Base-by-base conservation (phyloP, 2,329 filamentous ascomycete species). In the Penicillium sp. region DNA sequence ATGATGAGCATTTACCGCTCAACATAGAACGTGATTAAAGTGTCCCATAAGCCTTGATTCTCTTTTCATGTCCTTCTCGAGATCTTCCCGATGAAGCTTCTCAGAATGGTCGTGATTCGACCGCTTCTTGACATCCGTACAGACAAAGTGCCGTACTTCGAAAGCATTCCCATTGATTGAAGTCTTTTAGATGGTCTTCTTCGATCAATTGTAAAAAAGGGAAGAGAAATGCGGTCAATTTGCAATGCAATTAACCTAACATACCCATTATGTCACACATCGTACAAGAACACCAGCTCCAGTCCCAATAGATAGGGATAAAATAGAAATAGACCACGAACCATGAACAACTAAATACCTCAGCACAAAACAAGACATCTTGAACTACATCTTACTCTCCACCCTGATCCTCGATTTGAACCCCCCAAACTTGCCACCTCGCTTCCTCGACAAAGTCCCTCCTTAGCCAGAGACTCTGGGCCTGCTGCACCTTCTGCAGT, bases 351-450 rank as follows among this genome's bases (percentile, higher is more conserved):
- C 5, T 12, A 26, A 42, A 15, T 13, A 42, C 24, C 41, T 6
- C 10, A 26, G 34, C 9, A 12, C 12, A 26, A 9, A 15, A 42
- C 13, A 28, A 5, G 16, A 26, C 24, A 24, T 9, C 38, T 15
- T n/a, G 13, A 21, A n/a, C 12, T 12, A 24, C 41, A 26, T 10
- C 23, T n/a, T 42, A 28, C 42, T n/a, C 16, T 12, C 3, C 41
- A 6, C 39, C 48, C 29, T 46, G 41, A 53, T 64, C 67, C 4
- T 67, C 61, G 42, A 64, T 56, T 55, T 74, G 72, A 24, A 74
- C 64, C 3, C 70, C 68, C 73, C 72, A 74, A 39, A 76, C 67
- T 61, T 70, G 70, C 73, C 73, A 76, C 46, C 66, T 65, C 16
- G 64, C 65, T 51, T 73, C 71, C 54, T 75, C 73, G 49, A 75